phyloP scores from a whole-genome alignment of 495 filamentous ascomycete species.

The Neurospora sp. region DNA sequence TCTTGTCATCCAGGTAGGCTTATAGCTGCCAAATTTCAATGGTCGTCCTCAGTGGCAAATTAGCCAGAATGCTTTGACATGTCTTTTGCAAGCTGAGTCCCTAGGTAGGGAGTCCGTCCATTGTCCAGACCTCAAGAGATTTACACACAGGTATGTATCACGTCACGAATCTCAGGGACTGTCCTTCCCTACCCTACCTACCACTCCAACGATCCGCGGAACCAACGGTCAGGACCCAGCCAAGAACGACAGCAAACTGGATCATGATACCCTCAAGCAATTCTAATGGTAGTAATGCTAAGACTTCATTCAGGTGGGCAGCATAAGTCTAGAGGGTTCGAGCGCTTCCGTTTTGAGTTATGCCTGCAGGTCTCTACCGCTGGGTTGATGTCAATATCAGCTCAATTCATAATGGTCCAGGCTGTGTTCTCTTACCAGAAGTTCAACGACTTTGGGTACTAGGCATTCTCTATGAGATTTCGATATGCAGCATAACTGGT shows the following conservation, averaged over 20 bases:
- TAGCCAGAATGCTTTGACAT: not conserved
- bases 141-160: not conserved
- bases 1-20: not conserved
- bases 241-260: not conserved
- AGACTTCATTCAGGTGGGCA: no score
- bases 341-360: not conserved
- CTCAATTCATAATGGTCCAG: not conserved
- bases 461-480: not conserved
- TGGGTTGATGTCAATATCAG: not conserved
- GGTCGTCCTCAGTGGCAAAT: not conserved
- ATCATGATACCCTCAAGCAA: not conserved
- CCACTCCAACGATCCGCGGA: not conserved
- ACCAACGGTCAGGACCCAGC: not conserved
- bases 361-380: not conserved
- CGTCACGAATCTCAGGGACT: not conserved
- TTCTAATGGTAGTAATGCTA: not conserved
- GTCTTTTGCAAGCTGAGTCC: not conserved
- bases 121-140: not conserved
- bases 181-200: not conserved
- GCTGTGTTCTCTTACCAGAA: not conserved
- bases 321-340: not conserved
- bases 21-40: not conserved
- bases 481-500: not conserved
- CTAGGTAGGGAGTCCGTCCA: not conserved
- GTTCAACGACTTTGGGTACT: not conserved